Evolutionary conservation across 768 basidiomycete genomes (phyloP).

Genomic region (Mycena chlorophos): DNA sequence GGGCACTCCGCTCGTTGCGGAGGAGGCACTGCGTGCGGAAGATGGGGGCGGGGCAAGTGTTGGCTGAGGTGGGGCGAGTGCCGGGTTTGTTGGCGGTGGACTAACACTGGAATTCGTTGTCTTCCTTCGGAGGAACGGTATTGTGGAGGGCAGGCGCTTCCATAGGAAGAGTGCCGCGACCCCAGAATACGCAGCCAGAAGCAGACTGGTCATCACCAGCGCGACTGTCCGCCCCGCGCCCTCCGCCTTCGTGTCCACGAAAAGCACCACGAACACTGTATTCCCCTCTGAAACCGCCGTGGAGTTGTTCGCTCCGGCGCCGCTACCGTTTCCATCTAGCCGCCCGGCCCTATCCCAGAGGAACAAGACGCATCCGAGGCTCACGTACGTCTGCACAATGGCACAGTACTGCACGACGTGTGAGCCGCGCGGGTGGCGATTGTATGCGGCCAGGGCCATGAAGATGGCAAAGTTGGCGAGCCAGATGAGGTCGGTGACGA

Average conservation of each 20-base stretch:
- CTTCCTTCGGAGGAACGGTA: not conserved
- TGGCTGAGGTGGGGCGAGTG: not conserved
- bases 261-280: slow-evolving; percentile 15
- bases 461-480: slow-evolving; percentile 29
- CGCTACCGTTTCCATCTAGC: slow-evolving; percentile 1
- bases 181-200: slow-evolving; percentile 9
- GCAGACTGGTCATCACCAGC: slow-evolving; percentile 4
- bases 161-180: slow-evolving; percentile 10
- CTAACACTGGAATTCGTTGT: not conserved
- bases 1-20: not conserved
- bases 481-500: slow-evolving; percentile 28
- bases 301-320: not conserved
- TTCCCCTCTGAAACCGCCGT: not conserved
- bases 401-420: slow-evolving; percentile 23
- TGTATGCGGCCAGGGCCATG: slow-evolving; percentile 29
- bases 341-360: slow-evolving; percentile 15
- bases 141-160: not conserved
- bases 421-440: slow-evolving; percentile 20
- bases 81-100: not conserved
- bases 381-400: slow-evolving; percentile 25
- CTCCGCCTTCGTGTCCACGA: slow-evolving; percentile 1
- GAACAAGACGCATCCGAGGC: slow-evolving; percentile 21
- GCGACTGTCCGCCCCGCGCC: slow-evolving; percentile 9
- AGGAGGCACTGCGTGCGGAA: not conserved
- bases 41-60: not conserved